Evolutionary conservation across 306 rosid genomes (phyloP), one percentile per base, ranked within the genome.

Genomic region (Citrullus mucosospermus): DNA sequence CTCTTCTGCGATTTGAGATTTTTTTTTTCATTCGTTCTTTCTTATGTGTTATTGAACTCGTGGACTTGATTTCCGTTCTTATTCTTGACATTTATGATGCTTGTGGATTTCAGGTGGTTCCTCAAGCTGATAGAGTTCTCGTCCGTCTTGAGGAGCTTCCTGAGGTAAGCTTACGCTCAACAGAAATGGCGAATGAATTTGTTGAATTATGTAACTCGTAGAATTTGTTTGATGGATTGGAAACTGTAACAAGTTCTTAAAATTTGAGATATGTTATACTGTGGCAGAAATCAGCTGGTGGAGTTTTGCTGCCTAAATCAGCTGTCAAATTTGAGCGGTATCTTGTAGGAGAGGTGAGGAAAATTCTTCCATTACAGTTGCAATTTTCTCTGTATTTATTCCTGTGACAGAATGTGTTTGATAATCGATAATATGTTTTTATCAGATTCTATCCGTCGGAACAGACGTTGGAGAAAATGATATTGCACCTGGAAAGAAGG

Each of bases 101-200:
- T 13, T 51, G 60, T 51, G 77, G 77, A 51, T 28, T 51, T 79
- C 87, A 94, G 98, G 97, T 94, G 63, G 89, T 87, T 68, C 98
- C 98, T 0, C 98, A 92, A 85, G 96, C 92, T 82, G 98, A 94
- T 79, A 90, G 97, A 82, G 98, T 94, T 76, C 96, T 94, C 69
- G 68, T 94, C 81, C 98, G 96, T 80, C 85, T 94, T 28, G 92
- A 92, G 84, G 80, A 86, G 75, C 87, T 86, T 53, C 62, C 92
- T 11, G 86, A 89, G 82, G 98, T 94, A 84, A 71, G n/a, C 51
- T 66, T 58, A 86, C 62, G 10, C 55, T 66, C 48, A 0, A 1
- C 6, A 65, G 67, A 53, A 25, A 34, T 66, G 61, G 70, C 43
- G 11, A 32, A 30, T 43, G 25, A 41, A n/a, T 54, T 18, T 16